Conservation (phyloP, 2,329 filamentous ascomycete species). For the Mollisia scopiformis region DNA sequence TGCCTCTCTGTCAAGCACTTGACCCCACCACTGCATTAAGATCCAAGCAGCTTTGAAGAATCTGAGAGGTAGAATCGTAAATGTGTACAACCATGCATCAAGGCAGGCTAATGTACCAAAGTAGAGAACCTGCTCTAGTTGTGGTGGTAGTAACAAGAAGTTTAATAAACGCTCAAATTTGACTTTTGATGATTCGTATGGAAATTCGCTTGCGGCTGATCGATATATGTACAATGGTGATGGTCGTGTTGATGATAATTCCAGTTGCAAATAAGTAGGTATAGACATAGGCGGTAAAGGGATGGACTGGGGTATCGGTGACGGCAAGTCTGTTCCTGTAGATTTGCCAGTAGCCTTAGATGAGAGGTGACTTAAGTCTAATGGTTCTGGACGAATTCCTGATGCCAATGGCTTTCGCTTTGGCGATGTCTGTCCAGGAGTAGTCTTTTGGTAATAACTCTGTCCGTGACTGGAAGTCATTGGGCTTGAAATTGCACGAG, state of each 20-base stretch:
- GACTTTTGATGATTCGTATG: conserved; percentile 89
- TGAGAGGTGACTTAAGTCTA: conserved; percentile 28
- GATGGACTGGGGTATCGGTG: conserved; percentile 53
- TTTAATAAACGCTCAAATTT: conserved; percentile 93
- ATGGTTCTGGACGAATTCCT: conserved; percentile 28
- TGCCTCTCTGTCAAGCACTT: conserved; percentile 71
- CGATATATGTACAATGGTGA: conserved; percentile 69
- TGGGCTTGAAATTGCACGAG: conserved; percentile 32
- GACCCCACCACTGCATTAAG: conserved; percentile 76
- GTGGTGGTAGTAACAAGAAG: conserved; percentile 79
- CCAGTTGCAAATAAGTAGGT: conserved; percentile 66
- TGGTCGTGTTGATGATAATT: conserved; percentile 63
- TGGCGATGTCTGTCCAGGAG: conserved; percentile 29
- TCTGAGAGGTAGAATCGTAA: conserved; percentile 90
- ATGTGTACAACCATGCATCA: conserved; percentile 95
- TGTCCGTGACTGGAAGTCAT: conserved; percentile 9
- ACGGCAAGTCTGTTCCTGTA: conserved; percentile 25
- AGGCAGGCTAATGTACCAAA: conserved; percentile 92
- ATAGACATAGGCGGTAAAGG: conserved; percentile 69
- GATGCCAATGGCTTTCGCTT: conserved; percentile 28
- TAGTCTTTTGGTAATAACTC: conserved; percentile 26
- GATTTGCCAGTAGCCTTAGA: conserved; percentile 19
- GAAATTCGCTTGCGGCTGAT: conserved; percentile 58
- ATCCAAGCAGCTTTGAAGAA: conserved; percentile 82
- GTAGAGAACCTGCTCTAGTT: conserved; percentile 80